Percentiles rank a stretch among this genome's conserved stretches.
These are phyloP conservation scores for Globisporangium lucens DNA, from an alignment of 352 stramenopile species.

Conservation along the genomic window DNA sequence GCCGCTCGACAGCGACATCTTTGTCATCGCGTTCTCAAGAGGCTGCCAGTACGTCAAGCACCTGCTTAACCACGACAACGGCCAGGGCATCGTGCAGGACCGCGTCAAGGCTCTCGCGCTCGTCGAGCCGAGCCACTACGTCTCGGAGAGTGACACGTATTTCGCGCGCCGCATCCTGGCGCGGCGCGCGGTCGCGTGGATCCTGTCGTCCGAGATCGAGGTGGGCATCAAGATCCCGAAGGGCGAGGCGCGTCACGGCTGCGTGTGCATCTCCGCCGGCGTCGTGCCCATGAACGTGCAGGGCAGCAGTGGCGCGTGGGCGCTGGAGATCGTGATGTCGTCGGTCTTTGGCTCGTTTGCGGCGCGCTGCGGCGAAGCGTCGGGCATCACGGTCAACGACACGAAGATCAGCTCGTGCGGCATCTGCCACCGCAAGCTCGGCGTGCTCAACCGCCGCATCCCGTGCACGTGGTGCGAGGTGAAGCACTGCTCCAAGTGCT, in stretches of 20 bases:
- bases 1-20: slow-evolving; percentile 62
- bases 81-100: slow-evolving; percentile 75
- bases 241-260: slow-evolving; percentile 67
- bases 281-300: slow-evolving; percentile 62
- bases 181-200: slow-evolving; percentile 66
- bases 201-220: slow-evolving; percentile 70
- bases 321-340: slow-evolving; percentile 81
- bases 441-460: slow-evolving; percentile 73
- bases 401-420: slow-evolving; percentile 67
- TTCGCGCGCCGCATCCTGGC: slow-evolving; percentile 71
- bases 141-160: slow-evolving; percentile 70
- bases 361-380: slow-evolving; percentile 58
- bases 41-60: slow-evolving; percentile 80
- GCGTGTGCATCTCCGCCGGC: slow-evolving; percentile 75
- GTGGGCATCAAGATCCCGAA: slow-evolving; percentile 73
- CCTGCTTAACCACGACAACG: slow-evolving; percentile 75
- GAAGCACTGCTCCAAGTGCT: slow-evolving; percentile 84
- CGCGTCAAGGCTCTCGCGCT: slow-evolving; percentile 76
- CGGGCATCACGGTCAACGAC: slow-evolving; percentile 74
- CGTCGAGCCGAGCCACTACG: slow-evolving; percentile 81
- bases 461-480: slow-evolving; percentile 84
- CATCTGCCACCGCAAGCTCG: slow-evolving; percentile 80
- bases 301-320: slow-evolving; percentile 72
- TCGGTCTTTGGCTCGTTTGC: slow-evolving; percentile 83
- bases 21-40: slow-evolving; percentile 75